Base-by-base conservation (phyloP, 2,329 filamentous ascomycete species). In the Mycocentrospora acerina region DNA sequence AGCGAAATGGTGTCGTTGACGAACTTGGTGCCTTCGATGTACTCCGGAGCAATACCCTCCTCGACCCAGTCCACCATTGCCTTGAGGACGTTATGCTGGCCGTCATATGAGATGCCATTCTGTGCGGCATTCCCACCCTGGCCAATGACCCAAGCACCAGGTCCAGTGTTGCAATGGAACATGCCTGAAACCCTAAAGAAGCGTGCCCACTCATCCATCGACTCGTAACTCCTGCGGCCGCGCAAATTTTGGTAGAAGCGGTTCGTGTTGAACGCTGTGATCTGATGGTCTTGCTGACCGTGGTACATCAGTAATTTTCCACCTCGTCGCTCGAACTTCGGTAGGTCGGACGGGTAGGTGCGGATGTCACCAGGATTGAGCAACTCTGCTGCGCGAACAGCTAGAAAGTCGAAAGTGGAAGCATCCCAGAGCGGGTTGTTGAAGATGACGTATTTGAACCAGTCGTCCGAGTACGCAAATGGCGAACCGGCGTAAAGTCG, bases 151-250 rank as follows among this genome's bases (percentile, higher is more conserved):
- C 55, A 64, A 2, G 75, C 75, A 0, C 76, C 74, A 0, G 55
- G 60, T 1, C 77, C 77, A 3, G 66, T 64, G 25, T 46, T 58
- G 51, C 77, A 80, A 58, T 80, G 77, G 7, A 60, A 64, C 73
- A 79, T 75, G 4, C 77, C 78, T 29, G 58, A 72, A 51, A 73
- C 72, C 26, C 71, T 68, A 63, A 80, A 80, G 57, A 70, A 72
- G 16, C 76, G 68, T 37, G 72, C 60, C 47, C 70, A 74, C 2
- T 57, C 47, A 22, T 51, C 43, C 47, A 59, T 53, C 2, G 29
- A 29, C 0, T 27, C 35, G 13, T 47, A 44, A 11, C 37, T 48
- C 2, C 35, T 37, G 3, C 14, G n/a, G 0, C 44, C 50, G 3
- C 41, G 34, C 2, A 76, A 57, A 26, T 72, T 60, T 31, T 72